phyloP scores from a whole-genome alignment of 257 asterid genomes.

The Ajuga chamaepitys region DNA sequence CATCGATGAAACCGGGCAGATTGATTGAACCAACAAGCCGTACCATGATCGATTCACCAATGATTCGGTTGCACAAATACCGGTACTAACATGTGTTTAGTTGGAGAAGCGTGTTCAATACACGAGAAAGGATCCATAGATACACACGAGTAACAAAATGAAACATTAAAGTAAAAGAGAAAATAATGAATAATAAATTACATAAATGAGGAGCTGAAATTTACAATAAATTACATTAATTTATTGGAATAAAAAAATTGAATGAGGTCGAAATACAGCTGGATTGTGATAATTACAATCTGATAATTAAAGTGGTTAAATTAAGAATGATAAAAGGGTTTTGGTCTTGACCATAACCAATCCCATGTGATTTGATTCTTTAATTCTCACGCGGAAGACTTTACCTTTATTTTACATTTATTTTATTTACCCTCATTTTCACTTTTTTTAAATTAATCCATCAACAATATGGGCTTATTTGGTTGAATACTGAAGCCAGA shows the following conservation, averaged over 20 bases:
- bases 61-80: too few relatives aligned
- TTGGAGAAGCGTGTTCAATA: too few relatives aligned
- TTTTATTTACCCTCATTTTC: neutral
- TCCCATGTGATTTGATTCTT: conserved; percentile 58
- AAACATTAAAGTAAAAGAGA: too few relatives aligned
- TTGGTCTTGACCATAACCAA: conserved; percentile 27
- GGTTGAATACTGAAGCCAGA: neutral
- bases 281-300: conserved; percentile 4
- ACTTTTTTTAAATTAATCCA: neutral
- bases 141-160: too few relatives aligned
- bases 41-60: too few relatives aligned
- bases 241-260: neutral
- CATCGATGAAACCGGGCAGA: too few relatives aligned
- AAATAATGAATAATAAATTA: too few relatives aligned
- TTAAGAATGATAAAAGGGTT: conserved; percentile 24
- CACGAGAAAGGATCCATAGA: too few relatives aligned
- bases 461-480: neutral
- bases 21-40: too few relatives aligned
- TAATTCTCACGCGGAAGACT: conserved; percentile 45
- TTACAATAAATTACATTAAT: neutral
- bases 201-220: too few relatives aligned
- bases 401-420: neutral
- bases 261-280: conserved; percentile 30
- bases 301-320: conserved; percentile 36
- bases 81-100: too few relatives aligned